phyloP scores from a whole-genome alignment of 495 filamentous ascomycete genomes.

The Aspergillus ellipticus region DNA sequence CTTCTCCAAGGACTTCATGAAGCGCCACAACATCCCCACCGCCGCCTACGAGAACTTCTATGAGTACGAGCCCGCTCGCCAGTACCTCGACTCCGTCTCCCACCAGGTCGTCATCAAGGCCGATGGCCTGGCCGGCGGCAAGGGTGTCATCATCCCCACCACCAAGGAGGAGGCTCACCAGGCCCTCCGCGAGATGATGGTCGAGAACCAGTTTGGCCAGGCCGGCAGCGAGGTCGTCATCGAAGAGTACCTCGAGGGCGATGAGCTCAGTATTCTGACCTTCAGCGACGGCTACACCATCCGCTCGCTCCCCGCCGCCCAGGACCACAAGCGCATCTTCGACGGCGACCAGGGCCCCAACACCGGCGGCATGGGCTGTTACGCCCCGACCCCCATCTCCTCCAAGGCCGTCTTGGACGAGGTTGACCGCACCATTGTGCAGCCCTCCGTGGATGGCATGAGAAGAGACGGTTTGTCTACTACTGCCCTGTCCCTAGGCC shows the following conservation, averaged over 20 bases:
- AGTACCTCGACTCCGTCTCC: slow-evolving; percentile 69
- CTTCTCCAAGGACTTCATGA: slow-evolving; percentile 98
- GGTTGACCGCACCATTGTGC: slow-evolving; percentile 76
- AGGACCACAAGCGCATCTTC: slow-evolving; percentile 93
- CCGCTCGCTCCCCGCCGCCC: slow-evolving; percentile 80
- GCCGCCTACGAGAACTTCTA: slow-evolving; percentile 86
- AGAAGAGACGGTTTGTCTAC: slow-evolving; percentile 61
- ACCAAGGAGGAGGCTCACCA: slow-evolving; percentile 76
- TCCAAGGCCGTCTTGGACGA: slow-evolving; percentile 68
- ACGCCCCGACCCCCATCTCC: slow-evolving; percentile 84
- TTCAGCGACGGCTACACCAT: slow-evolving; percentile 90
- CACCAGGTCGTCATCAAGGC: slow-evolving; percentile 90
- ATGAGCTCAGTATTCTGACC: slow-evolving; percentile 86
- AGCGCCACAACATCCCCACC: slow-evolving; percentile 83
- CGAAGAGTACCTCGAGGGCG: slow-evolving; percentile 88
- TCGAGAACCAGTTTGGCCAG: slow-evolving; percentile 77
- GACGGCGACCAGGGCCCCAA: slow-evolving; percentile 91
- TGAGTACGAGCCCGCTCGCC: slow-evolving; percentile 69
- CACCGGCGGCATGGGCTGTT: slow-evolving; percentile 98
- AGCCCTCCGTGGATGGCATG: slow-evolving; percentile 90
- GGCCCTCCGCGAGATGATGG: slow-evolving; percentile 86
- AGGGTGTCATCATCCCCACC: slow-evolving; percentile 84
- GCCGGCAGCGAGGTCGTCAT: slow-evolving; percentile 94
- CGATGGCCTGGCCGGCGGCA: slow-evolving; percentile 79
- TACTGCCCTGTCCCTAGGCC: not conserved